phyloP scores from a whole-genome alignment of 805 yeast genomes.

The Ogataea nonfermentans region DNA sequence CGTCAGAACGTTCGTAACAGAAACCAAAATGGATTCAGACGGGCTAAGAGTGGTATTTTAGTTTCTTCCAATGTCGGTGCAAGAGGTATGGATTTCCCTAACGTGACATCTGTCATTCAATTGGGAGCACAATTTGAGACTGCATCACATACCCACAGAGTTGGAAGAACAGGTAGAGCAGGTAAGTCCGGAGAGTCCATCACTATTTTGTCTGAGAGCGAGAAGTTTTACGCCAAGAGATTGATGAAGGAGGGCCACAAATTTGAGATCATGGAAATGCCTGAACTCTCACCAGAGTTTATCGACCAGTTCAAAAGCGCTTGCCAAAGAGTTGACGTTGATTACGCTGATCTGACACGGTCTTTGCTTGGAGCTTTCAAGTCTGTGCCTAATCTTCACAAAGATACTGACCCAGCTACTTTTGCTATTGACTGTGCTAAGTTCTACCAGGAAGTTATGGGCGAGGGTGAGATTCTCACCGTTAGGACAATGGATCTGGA shows the following conservation, averaged over 20 bases:
- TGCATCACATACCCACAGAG: constrained; percentile 85
- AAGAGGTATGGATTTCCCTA: constrained; percentile 94
- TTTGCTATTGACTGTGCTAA: constrained; percentile 35
- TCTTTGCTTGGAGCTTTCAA: constrained; percentile 19
- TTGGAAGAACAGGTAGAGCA: constrained; percentile 96
- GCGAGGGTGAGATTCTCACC: constrained; percentile 19
- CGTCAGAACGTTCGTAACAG: constrained; percentile 58
- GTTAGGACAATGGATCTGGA: constrained; percentile 21
- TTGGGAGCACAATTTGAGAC: constrained; percentile 70
- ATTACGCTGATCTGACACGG: constrained; percentile 16
- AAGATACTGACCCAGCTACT: constrained; percentile 31
- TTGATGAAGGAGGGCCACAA: constrained; percentile 54
- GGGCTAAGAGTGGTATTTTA: constrained; percentile 50
- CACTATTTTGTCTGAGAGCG: constrained; percentile 55
- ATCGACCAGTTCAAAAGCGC: not conserved
- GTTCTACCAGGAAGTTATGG: constrained; percentile 29
- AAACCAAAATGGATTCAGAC: constrained; percentile 33
- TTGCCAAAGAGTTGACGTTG: constrained; percentile 13
- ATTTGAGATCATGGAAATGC: constrained; percentile 44
- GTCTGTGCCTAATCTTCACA: constrained; percentile 27
- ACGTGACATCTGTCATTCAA: constrained; percentile 82
- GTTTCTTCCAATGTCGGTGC: constrained; percentile 93
- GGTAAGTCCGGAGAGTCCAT: constrained; percentile 75
- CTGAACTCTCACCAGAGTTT: constrained; percentile 37
- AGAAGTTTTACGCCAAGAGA: constrained; percentile 51